Evolutionary conservation across 2,329 filamentous ascomycete species (phyloP), one percentile per base, ranked within the genome.

Genomic region (Chrysoporthe puriensis): DNA sequence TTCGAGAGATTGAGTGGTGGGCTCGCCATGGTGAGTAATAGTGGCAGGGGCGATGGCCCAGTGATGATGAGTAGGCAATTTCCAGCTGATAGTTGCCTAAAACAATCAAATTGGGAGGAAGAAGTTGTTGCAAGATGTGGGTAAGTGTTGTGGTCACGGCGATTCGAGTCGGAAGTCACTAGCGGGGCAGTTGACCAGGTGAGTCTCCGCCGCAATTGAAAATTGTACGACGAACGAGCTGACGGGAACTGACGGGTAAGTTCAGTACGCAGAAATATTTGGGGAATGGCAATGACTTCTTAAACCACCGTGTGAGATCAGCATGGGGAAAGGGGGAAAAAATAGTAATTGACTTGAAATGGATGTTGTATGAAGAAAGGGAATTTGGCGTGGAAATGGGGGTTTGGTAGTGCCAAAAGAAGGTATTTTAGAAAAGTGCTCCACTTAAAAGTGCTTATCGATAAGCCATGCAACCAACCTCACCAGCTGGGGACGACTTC

Each of bases 401-500:
- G 50, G 44, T 26, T 48, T 59, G 54, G 11, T 48, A 5, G 26
- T 26, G 26, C 26, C 26, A 34, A 9, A 8, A 54, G 40, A n/a
- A 4, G 44, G 18, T 52, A 43, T 62, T 65, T 68, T 48, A 46
- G 54, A 40, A 40, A 48, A 32, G 11, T 54, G 57, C 48, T 48
- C 66, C 62, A 61, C 66, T 57, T 61, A 62, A 67, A 56, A 66
- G 56, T 46, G 18, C 34, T 68, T 68, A 68, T 68, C 66, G 66
- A 68, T 68, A 68, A 57, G 48, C n/a, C 26, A 32, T 21, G 26
- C 26, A 26, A 13, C 16, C 44, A n/a, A n/a, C 44, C 11, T 26
- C 13, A 52, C 21, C 4, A 16, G 26, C 26, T 26, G 2, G 26
- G 26, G 26, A 26, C 26, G 26, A 26, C 26, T 26, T 26, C 4